Evolutionary conservation across 2,329 filamentous ascomycete genomes (phyloP).

Genomic region (Colletotrichum tropicicola): DNA sequence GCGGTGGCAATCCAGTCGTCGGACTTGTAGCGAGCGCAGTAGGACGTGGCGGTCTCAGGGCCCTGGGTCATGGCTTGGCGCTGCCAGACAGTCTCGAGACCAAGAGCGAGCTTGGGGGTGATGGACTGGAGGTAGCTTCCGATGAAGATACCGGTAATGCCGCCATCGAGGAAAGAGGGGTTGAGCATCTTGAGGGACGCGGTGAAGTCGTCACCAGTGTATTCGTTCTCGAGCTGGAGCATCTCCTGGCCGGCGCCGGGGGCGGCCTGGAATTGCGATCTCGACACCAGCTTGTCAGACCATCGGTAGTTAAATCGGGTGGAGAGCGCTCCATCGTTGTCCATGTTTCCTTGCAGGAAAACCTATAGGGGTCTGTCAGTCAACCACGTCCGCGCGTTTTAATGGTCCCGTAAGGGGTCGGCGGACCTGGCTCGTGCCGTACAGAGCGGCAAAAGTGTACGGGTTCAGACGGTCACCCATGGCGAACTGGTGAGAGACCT

Average conservation of each 20-base stretch:
- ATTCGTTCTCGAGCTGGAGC: conserved; percentile 95
- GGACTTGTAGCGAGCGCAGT: conserved; percentile 90
- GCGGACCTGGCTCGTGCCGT: conserved; percentile 89
- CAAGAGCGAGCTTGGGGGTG: conserved; percentile 86
- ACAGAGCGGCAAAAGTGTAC: conserved; percentile 94
- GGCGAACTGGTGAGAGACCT: conserved; percentile 95
- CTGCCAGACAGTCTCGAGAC: conserved; percentile 94
- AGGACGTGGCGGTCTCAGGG: conserved; percentile 91
- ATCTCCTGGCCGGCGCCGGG: conserved; percentile 83
- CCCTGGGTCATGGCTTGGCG: conserved; percentile 83
- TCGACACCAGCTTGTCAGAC: conserved; percentile 81
- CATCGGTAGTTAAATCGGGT: conserved; percentile 95
- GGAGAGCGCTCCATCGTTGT: conserved; percentile 88
- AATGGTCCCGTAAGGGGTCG: neutral
- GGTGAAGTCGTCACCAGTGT: conserved; percentile 91
- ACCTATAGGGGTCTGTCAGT: conserved; percentile 64
- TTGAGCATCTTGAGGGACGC: conserved; percentile 94
- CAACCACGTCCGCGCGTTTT: neutral
- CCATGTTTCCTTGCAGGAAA: conserved; percentile 94
- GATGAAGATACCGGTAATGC: conserved; percentile 93
- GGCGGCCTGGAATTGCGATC: conserved; percentile 87
- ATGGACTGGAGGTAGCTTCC: conserved; percentile 95
- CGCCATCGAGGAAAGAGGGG: conserved; percentile 92
- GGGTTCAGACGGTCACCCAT: conserved; percentile 94
- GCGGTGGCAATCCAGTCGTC: conserved; percentile 92